A percentile compares a stretch with the other conserved stretches of the same genome.
phyloP scores from a whole-genome alignment of 306 rosid species.

The Argentina anserina region DNA sequence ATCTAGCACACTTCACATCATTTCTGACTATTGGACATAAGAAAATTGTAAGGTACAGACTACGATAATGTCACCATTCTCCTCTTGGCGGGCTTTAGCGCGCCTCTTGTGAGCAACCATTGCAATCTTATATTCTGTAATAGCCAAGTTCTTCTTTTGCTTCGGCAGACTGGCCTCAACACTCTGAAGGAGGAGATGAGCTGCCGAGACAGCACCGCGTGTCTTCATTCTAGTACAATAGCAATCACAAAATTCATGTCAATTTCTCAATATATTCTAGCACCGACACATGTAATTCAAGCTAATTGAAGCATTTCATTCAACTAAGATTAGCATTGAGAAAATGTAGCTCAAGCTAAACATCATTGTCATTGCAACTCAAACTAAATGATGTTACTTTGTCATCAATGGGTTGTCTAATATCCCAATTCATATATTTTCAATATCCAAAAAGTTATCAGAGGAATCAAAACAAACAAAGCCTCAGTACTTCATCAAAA shows the following conservation, averaged over 20 bases:
- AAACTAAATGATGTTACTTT: not conserved
- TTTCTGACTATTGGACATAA: not conserved
- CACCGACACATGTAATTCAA: not conserved
- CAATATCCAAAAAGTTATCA: too few relatives aligned
- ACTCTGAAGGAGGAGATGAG: constrained; percentile 60
- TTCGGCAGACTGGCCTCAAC: constrained; percentile 68
- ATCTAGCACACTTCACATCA: not conserved
- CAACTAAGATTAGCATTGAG: not conserved
- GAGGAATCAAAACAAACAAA: not conserved
- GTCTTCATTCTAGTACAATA: constrained; percentile 54
- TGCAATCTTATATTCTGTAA: constrained; percentile 67
- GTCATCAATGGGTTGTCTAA: too few relatives aligned
- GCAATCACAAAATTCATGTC: constrained; percentile 6
- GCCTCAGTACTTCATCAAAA: not conserved
- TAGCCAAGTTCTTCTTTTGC: constrained; percentile 66
- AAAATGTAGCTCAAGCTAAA: not conserved
- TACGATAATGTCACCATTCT: constrained; percentile 38
- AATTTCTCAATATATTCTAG: not conserved
- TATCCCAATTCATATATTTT: not conserved
- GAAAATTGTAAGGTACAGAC: not conserved
- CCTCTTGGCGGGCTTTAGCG: constrained; percentile 49
- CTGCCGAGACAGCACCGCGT: constrained; percentile 57
- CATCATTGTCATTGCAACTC: not conserved
- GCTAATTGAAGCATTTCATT: not conserved
- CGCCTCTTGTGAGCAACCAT: constrained; percentile 77